These are phyloP conservation scores for Pleurotus sapidus DNA, from an alignment of 768 basidiomycete genomes.

Conservation along the genomic window DNA sequence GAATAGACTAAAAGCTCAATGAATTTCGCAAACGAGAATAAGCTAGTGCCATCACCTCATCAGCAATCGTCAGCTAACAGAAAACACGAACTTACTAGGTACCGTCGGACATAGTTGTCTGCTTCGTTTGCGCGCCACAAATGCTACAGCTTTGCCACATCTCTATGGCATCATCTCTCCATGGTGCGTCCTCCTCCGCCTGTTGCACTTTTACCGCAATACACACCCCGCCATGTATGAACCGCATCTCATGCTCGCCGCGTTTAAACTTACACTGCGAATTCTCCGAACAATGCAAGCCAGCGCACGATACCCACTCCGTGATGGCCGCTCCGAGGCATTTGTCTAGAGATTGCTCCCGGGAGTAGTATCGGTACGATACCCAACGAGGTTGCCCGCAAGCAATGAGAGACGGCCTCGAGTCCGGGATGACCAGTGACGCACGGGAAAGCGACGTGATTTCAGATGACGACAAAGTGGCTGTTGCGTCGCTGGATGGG, in stretches of 20 bases:
- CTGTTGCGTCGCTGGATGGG: constrained; percentile 10
- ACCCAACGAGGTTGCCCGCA: constrained; percentile 49
- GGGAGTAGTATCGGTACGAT: constrained; percentile 50
- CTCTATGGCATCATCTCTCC: constrained; percentile 22
- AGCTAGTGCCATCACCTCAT: constrained; percentile 22
- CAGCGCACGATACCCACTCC: constrained; percentile 26
- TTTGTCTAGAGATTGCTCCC: constrained; percentile 24
- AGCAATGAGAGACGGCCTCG: constrained; percentile 2
- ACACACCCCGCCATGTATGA: constrained; percentile 35
- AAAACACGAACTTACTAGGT: constrained; percentile 41
- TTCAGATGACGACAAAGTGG: neutral
- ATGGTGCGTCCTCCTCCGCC: constrained; percentile 10
- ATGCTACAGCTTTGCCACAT: constrained; percentile 51
- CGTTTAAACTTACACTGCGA: constrained; percentile 29
- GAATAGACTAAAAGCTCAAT: constrained; percentile 53
- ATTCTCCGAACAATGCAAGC: constrained; percentile 30
- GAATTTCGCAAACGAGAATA: constrained; percentile 57
- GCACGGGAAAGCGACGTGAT: constrained; percentile 7
- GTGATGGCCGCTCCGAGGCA: constrained; percentile 42
- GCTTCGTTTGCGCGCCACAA: constrained; percentile 36
- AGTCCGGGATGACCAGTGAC: neutral
- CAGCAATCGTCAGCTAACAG: neutral
- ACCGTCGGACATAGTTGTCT: constrained; percentile 41
- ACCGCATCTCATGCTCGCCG: constrained; percentile 43
- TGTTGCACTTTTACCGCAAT: constrained; percentile 24